Evolutionary conservation across 768 basidiomycete genomes (phyloP).

Genomic region (Termitomyces sp.): DNA sequence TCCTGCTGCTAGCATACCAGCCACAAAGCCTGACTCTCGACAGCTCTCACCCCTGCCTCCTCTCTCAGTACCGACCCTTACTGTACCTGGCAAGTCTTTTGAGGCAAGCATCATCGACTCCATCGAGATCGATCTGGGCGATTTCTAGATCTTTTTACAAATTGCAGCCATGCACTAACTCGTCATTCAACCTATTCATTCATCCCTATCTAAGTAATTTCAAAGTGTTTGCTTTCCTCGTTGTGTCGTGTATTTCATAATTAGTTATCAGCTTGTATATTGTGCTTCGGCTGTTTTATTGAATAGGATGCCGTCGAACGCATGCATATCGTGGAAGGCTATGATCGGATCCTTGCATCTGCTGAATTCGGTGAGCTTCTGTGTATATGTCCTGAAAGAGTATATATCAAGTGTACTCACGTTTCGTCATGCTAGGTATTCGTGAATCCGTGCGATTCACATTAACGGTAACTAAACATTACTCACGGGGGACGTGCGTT

Average conservation of each 20-base stretch:
- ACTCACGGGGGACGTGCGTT: not conserved
- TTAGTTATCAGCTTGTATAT: slow-evolving; percentile 2
- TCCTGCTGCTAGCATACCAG: slow-evolving; percentile 30
- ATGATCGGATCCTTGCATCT: not conserved
- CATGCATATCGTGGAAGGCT: not conserved
- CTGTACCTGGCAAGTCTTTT: slow-evolving; percentile 33
- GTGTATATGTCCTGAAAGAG: not conserved
- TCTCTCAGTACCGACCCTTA: slow-evolving; percentile 10
- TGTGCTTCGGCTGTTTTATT: not conserved
- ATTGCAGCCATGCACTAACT: not conserved
- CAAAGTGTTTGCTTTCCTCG: slow-evolving; percentile 1
- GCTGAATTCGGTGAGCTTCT: not conserved
- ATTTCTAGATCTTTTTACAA: slow-evolving; percentile 42
- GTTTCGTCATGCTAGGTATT: not conserved
- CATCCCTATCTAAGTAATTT: slow-evolving; percentile 4
- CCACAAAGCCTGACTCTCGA: slow-evolving; percentile 18
- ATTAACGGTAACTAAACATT: not conserved
- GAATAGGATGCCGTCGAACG: slow-evolving; percentile 10
- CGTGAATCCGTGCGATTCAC: not conserved
- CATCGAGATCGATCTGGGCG: slow-evolving; percentile 73
- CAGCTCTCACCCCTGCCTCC: slow-evolving; percentile 21
- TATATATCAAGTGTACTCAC: not conserved
- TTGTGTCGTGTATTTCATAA: slow-evolving; percentile 7
- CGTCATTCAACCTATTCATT: not conserved
- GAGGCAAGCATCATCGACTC: slow-evolving; percentile 56